Base-by-base conservation (phyloP, 129 eudicot genomes). In the Escallonia herrerae region DNA sequence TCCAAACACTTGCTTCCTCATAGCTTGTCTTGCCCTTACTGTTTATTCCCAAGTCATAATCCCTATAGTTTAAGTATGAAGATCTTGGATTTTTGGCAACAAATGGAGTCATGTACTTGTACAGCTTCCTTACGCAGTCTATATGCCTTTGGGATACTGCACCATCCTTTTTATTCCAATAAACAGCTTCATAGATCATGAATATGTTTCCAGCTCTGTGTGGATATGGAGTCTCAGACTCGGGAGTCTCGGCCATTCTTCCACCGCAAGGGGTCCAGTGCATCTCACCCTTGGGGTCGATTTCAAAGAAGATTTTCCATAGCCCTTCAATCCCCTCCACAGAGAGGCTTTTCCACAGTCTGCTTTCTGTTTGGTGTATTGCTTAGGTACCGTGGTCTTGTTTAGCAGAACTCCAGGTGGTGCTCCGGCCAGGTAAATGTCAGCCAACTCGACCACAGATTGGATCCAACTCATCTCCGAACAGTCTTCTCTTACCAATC, bases 381-480 rank as follows among this genome's bases (percentile, higher is more conserved):
- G 61, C 54, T 73, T 79, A 2, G 65, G 79, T 8, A 66, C 68
- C 12, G 71, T 76, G 5, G 79, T 75, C 41, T 79, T 72, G 51
- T 71, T 75, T 15, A 69, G 64, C 57, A 83, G 64, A 58, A 68
- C 49, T 6, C 74, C 43, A 5, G 65, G 10, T 15, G 80, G 22
- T 56, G 77, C 59, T 46, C 75, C 86, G 15, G n/a, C 54, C 1
- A 74, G 63, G 41, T 81, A 76, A 8, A 74, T 58, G 33, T 22
- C 33, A 0, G 88, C 83, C 44, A 81, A 73, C 68, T 47, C 81
- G 4, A 84, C 66, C 40, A 73, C 76, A 1, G 86, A 76, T 10
- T 87, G 81, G 15, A 79, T 80, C 95, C 95, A 84, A 67, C 77
- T 87, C 84, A 71, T 84, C 58, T 84, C 86, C 4, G 9, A 53